Conservation (phyloP, 768 basidiomycete genomes). For the Tricholoma terreum region DNA sequence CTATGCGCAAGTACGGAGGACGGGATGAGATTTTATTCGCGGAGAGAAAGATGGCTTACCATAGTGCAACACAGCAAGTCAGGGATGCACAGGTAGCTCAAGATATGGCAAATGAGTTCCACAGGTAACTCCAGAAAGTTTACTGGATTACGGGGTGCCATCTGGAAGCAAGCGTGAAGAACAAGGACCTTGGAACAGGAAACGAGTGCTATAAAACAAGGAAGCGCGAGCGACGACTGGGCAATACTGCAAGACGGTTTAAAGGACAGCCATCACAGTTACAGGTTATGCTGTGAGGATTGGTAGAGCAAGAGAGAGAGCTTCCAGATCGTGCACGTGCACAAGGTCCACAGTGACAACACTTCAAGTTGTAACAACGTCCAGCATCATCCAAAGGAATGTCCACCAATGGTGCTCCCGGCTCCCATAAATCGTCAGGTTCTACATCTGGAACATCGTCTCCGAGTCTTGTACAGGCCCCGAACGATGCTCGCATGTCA, state of each 20-base stretch:
- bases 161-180: slow-evolving; percentile 1
- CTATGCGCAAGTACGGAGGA: slow-evolving; percentile 29
- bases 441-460: slow-evolving; percentile 32
- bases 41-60: slow-evolving; percentile 16
- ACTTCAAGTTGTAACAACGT: not conserved
- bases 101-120: slow-evolving; percentile 37
- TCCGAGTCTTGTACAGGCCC: slow-evolving; percentile 13
- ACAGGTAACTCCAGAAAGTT: slow-evolving; percentile 31
- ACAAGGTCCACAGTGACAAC: not conserved
- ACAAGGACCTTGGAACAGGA: not conserved
- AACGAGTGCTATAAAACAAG: not conserved
- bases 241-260: not conserved
- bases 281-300: not conserved
- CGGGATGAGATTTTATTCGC: not conserved
- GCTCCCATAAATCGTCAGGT: slow-evolving; percentile 18
- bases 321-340: not conserved
- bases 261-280: not conserved
- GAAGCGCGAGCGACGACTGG: not conserved
- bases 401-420: slow-evolving; percentile 23
- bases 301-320: not conserved
- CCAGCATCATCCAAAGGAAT: slow-evolving; percentile 9
- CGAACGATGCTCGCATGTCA: slow-evolving; percentile 36
- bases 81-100: slow-evolving; percentile 30
- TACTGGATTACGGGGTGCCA: slow-evolving; percentile 3
- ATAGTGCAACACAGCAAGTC: slow-evolving; percentile 34